Base-by-base conservation (phyloP, 2,329 filamentous ascomycete genomes). In the Aspergillus jensenii region DNA sequence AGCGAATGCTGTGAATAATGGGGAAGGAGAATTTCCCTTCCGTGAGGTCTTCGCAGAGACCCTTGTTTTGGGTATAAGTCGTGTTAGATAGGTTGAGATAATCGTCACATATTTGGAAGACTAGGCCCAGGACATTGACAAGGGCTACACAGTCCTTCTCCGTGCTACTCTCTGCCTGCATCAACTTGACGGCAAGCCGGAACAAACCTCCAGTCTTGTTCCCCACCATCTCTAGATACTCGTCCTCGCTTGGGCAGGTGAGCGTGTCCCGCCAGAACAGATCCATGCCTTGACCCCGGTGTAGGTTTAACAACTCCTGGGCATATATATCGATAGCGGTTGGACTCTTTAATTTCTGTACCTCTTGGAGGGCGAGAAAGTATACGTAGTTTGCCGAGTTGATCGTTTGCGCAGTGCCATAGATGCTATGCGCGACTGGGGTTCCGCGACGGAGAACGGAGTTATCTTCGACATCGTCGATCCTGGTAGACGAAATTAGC, bases 1-100 rank as follows among this genome's bases (percentile, higher is more conserved):
- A 78, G 61, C 74, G 90, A 66, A 98, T 96, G 73, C 90, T 89
- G 78, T 98, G 93, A 68, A 98, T 96, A 68, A 98, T 88, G 41
- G 93, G 92, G 73, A 97, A 97, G 25, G 89, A 93, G 79, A 97
- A 97, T 81, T 98, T 98, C 62, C 93, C 93, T 78, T 98, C 95
- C 1, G 92, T 97, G 67, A 98, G 78, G 76, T 98, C 95, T 79
- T 98, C 93, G 75, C 91, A 96, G 66, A 96, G 84, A 50, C 93
- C 95, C 79, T 98, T 98, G 75, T 96, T 93, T 63, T 89, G 81
- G 39, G 87, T 87, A 80, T 97, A 97, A 68, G 87, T 82, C n/a
- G 78, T 79, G 55, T 70, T 74, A 31, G 83, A 84, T 44, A 99
- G 86, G 74, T 98, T 98, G 74, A 92, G 87, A 78, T 96, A 96